Base-by-base conservation (phyloP, 768 basidiomycete genomes). In the Galerina sulciceps region DNA sequence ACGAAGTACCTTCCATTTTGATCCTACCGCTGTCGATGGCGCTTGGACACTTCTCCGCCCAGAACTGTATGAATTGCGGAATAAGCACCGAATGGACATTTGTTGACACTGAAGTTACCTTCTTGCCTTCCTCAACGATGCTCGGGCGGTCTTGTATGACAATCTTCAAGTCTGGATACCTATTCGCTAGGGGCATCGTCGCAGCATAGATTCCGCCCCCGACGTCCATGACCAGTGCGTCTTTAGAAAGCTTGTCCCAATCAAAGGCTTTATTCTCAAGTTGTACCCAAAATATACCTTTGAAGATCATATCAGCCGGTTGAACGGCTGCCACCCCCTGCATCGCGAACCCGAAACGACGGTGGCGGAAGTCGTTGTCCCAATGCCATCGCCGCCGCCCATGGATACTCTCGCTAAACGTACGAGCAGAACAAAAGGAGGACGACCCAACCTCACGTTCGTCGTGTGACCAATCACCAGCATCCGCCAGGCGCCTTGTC, bases 151-250 rank as follows among this genome's bases (percentile, higher is more conserved):
- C 10, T 17, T 51, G 40, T 31, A 59, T 57, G n/a, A 63, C 57
- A 56, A 98, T 94, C 93, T 98, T 44, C 95, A 57, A 34, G 9
- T 43, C 13, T 13, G 55, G 47, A 13, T 43, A 31, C 22, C 35
- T 40, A 11, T 17, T 14, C 6, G 55, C 55, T 10, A 57, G 22
- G 2, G 55, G 55, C 4, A 50, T 31, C 5, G 26, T 40, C 4
- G 55, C 22, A 91, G 2, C 78, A 96, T 20, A 95, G 13, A 41
- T 35, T 11, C 56, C 56, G 6, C 56, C 56, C 1, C 56, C 56
- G 18, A 57, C 65, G 11, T 65, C 62, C 18, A 65, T 61, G 22
- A 63, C 59, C 3, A 43, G 26, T 31, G 26, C 4, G 8, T 31
- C 26, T 31, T 31, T 31, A 4, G 1, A 8, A 31, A 52, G 36